These are phyloP conservation scores for Trichoderma lentiforme DNA, from an alignment of 2,329 filamentous ascomycete genomes.

Conservation along the genomic window DNA sequence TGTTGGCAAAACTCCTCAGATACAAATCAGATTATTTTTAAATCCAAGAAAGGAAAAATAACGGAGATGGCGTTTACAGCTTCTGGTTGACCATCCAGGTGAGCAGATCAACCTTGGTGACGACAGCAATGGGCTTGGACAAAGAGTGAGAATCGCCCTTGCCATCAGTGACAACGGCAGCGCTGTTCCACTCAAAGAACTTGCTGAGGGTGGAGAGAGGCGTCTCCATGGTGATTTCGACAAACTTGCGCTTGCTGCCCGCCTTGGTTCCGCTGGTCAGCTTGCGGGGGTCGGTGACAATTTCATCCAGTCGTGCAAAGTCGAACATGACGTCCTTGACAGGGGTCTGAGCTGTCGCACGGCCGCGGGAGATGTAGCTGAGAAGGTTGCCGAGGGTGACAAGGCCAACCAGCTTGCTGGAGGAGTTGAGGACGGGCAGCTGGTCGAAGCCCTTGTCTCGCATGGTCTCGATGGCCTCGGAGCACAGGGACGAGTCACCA, in stretches of 20 bases:
- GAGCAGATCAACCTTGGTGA: constrained; percentile 94
- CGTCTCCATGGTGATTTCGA: constrained; percentile 92
- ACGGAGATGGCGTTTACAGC: constrained; percentile 22
- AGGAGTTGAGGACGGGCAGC: constrained; percentile 77
- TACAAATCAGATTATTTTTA: background rate
- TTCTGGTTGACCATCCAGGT: constrained; percentile 80
- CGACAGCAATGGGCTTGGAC: constrained; percentile 79
- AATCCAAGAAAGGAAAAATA: background rate
- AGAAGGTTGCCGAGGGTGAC: constrained; percentile 94
- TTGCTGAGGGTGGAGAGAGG: constrained; percentile 77
- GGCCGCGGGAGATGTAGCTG: constrained; percentile 80
- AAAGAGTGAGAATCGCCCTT: constrained; percentile 52
- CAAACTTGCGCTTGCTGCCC: constrained; percentile 65
- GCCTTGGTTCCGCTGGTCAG: constrained; percentile 43
- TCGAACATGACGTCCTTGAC: constrained; percentile 96
- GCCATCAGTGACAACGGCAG: constrained; percentile 86
- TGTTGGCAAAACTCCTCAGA: background rate
- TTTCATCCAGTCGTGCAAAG: constrained; percentile 81
- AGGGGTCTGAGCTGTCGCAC: constrained; percentile 68
- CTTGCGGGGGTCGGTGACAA: constrained; percentile 81
- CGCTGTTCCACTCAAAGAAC: constrained; percentile 98
- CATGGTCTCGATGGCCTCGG: constrained; percentile 95
- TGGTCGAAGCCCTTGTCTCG: constrained; percentile 98
- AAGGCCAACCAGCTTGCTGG: constrained; percentile 76
- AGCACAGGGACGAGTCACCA: constrained; percentile 64